Evolutionary conservation across 106 monocot genomes (phyloP), one percentile per base, ranked within the genome.

Genomic region (Alisma plantagoaquatica): DNA sequence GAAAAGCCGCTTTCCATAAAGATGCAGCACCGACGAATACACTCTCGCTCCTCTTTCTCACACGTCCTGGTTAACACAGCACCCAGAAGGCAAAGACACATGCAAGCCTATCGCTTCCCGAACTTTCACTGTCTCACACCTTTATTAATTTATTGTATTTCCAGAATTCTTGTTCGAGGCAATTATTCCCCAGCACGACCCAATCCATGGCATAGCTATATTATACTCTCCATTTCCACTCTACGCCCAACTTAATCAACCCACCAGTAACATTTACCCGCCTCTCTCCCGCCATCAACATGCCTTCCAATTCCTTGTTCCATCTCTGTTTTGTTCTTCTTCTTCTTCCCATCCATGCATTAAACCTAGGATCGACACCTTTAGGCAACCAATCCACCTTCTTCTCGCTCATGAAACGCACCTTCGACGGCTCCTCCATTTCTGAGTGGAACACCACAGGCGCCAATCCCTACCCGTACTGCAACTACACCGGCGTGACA

Each of bases 361-460:
- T n/a, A n/a, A n/a, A n/a, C 18, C 56, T 33, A 21, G 20, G 18
- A 0, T 43, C 29, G 10, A 22, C 4, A 25, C 74, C 56, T 19
- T 49, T 23, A 21, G 1, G 15, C 16, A 46, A 62, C 23, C 81
- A 89, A 52, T 58, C 65, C 29, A 16, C 5, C 73, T 89, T 73
- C 66, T 73, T 96, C 57, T 61, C 67, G 31, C 75, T 76, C 24
- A 81, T 89, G 76, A 74, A 81, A 28, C 53, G 64, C 12, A 73
- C 80, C 46, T 81, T 96, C 23, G 18, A 31, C 0, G 84, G 96
- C 10, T 54, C 65, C 10, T 42, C 59, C 51, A 77, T 80, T 46
- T 59, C 75, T 1, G 27, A 28, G 0, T 96, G 84, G 94, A 46
- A 65, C 73, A 59, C 66, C 53, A 1, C 24, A 18, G 7, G 3